Conservation (phyloP, 2,329 filamentous ascomycete genomes). For the Neoascochyta sp. region DNA sequence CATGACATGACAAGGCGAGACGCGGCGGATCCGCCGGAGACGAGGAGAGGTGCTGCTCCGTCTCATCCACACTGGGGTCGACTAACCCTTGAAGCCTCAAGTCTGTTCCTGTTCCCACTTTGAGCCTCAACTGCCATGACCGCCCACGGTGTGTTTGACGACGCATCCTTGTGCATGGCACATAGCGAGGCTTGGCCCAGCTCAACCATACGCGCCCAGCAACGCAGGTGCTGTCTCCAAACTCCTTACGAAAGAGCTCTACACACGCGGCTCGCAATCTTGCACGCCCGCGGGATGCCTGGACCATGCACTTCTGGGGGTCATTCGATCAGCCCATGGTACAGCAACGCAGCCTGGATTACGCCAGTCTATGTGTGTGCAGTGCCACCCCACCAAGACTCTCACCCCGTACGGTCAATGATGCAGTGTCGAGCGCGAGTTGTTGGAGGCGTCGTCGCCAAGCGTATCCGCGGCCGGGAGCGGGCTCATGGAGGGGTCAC, state of each 20-base stretch:
- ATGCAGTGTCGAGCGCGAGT: constrained; percentile 17
- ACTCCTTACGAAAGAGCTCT: constrained; percentile 27
- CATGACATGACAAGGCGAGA: too few relatives aligned
- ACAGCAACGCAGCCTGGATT: too few relatives aligned
- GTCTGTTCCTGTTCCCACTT: constrained; percentile 5
- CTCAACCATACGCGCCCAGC: constrained; percentile 16
- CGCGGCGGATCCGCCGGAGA: too few relatives aligned
- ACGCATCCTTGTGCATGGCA: constrained; percentile 19
- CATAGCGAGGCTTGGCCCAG: constrained; percentile 17
- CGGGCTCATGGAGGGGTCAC: constrained; percentile 16
- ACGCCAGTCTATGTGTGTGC: too few relatives aligned
- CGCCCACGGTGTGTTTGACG: constrained; percentile 5
- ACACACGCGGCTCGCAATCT: constrained; percentile 23
- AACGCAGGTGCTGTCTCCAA: constrained; percentile 9
- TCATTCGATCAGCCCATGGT: too few relatives aligned
- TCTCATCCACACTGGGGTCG: too few relatives aligned
- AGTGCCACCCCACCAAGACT: constrained; percentile 27
- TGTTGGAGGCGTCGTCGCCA: constrained; percentile 13
- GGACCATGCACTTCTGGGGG: too few relatives aligned
- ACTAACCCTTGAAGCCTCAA: constrained; percentile 1
- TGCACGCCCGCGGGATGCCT: constrained; percentile 16
- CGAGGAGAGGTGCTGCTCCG: too few relatives aligned
- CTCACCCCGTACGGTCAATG: too few relatives aligned
- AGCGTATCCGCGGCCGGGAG: constrained; percentile 34
- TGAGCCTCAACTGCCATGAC: constrained; percentile 8